Evolutionary conservation across 2,329 filamentous ascomycete genomes (phyloP).

Genomic region (Aspergillus aculeatinus): DNA sequence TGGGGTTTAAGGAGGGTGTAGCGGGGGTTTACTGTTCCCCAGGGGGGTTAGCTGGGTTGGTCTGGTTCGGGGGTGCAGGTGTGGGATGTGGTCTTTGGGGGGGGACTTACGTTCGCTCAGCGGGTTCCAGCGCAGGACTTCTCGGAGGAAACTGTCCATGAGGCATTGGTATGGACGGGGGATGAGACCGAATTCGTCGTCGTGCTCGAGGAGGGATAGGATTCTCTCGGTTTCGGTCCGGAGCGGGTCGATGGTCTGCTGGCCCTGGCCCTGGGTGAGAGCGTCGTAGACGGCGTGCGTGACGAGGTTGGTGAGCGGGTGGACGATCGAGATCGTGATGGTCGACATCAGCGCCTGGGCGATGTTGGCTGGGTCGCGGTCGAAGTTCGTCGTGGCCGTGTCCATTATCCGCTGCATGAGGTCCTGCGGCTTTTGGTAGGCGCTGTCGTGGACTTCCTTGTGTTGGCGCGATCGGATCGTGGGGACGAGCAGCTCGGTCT

Average conservation of each 20-base stretch:
- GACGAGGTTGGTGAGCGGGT: constrained; percentile 25
- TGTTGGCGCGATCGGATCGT: constrained; percentile 32
- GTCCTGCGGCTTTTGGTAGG: constrained; percentile 28
- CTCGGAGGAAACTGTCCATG: constrained; percentile 32
- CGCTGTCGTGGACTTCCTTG: constrained; percentile 18
- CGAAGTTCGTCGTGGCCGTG: constrained; percentile 21
- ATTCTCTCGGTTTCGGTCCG: constrained; percentile 49
- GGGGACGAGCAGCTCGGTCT: constrained; percentile 34
- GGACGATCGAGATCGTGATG: constrained; percentile 28
- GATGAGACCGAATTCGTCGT: constrained; percentile 19
- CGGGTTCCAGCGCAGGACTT: constrained; percentile 31
- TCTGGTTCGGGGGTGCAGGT: neutral
- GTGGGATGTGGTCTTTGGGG: too few species aligned
- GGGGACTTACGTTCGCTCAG: constrained; percentile 26
- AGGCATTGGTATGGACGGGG: constrained; percentile 20
- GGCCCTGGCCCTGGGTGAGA: constrained; percentile 22
- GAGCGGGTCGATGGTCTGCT: constrained; percentile 51
- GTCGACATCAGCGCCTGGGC: constrained; percentile 28
- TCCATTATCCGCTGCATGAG: constrained; percentile 38
- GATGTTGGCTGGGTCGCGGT: constrained; percentile 23
- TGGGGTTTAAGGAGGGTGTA: constrained; percentile 28
- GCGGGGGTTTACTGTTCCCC: constrained; percentile 26
- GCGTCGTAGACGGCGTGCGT: neutral
- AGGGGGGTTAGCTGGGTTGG: neutral
- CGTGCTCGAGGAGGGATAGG: constrained; percentile 25